These are phyloP conservation scores for Rhododendron griersonianum DNA, from an alignment of 148 eudicot genomes.

Conservation along the genomic window DNA sequence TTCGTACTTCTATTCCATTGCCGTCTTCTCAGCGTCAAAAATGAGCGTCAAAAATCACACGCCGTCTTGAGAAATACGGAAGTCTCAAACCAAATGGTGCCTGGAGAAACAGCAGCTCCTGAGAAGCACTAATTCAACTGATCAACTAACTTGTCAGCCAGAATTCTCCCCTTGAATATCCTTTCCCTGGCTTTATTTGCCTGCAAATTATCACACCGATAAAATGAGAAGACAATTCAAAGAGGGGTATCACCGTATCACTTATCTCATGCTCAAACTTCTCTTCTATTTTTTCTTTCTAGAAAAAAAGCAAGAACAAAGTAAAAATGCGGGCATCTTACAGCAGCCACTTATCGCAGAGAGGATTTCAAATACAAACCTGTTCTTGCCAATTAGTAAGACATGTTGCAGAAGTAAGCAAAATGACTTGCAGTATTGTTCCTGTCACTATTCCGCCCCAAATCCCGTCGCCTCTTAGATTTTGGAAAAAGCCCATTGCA, in stretches of 20 bases:
- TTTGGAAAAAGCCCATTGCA: slow-evolving; percentile 21
- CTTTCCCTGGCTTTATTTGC: slow-evolving; percentile 9
- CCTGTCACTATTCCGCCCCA: slow-evolving; percentile 22
- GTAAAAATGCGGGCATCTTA: too few relatives aligned
- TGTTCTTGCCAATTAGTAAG: slow-evolving; percentile 31
- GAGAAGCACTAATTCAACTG: not conserved
- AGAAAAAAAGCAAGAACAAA: not conserved
- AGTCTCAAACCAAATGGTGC: not conserved
- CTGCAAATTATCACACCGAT: not conserved
- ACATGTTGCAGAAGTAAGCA: slow-evolving; percentile 13
- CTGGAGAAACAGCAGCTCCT: not conserved
- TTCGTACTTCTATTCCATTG: not conserved
- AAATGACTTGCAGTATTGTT: slow-evolving; percentile 15
- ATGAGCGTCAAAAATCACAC: not conserved
- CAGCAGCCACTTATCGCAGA: too few relatives aligned
- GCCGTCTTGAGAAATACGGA: not conserved
- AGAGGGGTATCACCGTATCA: not conserved
- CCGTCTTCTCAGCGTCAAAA: not conserved
- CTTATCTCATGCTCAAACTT: not conserved
- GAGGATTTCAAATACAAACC: slow-evolving; percentile 7
- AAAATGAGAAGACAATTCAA: not conserved
- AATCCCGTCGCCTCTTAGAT: slow-evolving; percentile 31
- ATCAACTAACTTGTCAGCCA: not conserved
- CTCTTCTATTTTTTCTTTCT: not conserved
- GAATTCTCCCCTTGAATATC: slow-evolving; percentile 11